These are phyloP conservation scores for Luzula sylvatica DNA, from an alignment of 176 grass and related monocot genomes.

Conservation along the genomic window DNA sequence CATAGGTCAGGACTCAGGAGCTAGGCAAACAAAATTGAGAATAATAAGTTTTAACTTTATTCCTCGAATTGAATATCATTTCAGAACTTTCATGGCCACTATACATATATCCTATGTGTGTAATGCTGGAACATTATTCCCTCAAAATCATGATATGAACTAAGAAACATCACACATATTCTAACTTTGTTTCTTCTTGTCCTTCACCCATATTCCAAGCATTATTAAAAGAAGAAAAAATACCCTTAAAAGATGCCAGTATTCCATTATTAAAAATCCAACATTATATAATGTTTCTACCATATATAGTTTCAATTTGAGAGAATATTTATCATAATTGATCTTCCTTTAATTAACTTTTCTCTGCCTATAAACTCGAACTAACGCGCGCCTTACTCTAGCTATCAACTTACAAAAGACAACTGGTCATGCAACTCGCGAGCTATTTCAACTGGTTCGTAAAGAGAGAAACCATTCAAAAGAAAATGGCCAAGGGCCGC, in stretches of 20 bases:
- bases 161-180: slow-evolving; percentile 14
- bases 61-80: too few species aligned
- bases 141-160: neutral
- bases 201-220: neutral
- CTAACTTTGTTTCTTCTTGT: neutral
- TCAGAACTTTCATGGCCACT: neutral
- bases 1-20: slow-evolving; percentile 6
- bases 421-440: slow-evolving; percentile 11
- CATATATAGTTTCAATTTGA: slow-evolving; percentile 7
- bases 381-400: neutral
- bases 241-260: too few species aligned
- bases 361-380: slow-evolving; percentile 6
- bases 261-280: too few species aligned
- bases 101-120: slow-evolving; percentile 9
- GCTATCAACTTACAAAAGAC: neutral
- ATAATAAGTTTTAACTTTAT: neutral
- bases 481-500: slow-evolving; percentile 21
- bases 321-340: slow-evolving; percentile 1
- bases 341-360: neutral
- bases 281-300: slow-evolving; percentile 6
- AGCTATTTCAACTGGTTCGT: neutral
- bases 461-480: neutral
- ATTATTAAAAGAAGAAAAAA: slow-evolving; percentile 4
- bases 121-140: slow-evolving; percentile 1
- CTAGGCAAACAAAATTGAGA: neutral